These are phyloP conservation scores for Capsicum pubescens DNA, from an alignment of 257 asterid species.

Conservation along the genomic window DNA sequence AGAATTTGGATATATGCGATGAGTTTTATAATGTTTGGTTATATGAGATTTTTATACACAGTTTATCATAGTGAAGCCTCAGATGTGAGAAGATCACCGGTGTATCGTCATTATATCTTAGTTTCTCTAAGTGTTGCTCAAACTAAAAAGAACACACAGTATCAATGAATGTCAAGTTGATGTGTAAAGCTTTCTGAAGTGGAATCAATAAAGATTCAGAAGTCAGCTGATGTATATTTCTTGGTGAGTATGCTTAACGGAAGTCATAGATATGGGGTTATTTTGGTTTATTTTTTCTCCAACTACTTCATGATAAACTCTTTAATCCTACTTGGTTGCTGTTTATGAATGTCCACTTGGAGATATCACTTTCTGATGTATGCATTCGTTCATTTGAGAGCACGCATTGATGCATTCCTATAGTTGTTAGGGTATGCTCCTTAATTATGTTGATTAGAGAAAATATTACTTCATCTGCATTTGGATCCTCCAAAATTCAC, in stretches of 20 bases:
- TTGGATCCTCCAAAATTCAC: background rate
- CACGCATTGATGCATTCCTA: background rate
- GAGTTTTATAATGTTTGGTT: too few relatives aligned
- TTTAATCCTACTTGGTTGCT: conserved; percentile 22
- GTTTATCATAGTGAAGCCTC: too few relatives aligned
- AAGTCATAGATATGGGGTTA: background rate
- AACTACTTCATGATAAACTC: background rate
- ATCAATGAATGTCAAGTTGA: too few relatives aligned
- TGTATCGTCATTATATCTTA: too few relatives aligned
- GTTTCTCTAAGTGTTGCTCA: too few relatives aligned
- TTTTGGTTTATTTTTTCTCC: conserved; percentile 26
- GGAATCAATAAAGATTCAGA: too few relatives aligned
- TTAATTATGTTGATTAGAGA: background rate
- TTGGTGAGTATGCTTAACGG: conserved; percentile 60
- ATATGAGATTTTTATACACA: too few relatives aligned
- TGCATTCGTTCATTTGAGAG: background rate
- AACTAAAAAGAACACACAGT: too few relatives aligned
- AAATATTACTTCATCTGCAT: background rate
- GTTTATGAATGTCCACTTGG: background rate
- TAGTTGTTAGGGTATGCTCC: conserved; percentile 4
- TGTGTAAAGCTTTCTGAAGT: too few relatives aligned
- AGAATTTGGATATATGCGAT: too few relatives aligned
- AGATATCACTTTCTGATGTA: background rate
- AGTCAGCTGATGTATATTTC: conserved; percentile 34
- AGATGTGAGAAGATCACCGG: too few relatives aligned